A percentile compares a stretch with the other conserved stretches of the same genome.
Conservation (phyloP, 805 yeast genomes). For the Barnettozyma populi region DNA sequence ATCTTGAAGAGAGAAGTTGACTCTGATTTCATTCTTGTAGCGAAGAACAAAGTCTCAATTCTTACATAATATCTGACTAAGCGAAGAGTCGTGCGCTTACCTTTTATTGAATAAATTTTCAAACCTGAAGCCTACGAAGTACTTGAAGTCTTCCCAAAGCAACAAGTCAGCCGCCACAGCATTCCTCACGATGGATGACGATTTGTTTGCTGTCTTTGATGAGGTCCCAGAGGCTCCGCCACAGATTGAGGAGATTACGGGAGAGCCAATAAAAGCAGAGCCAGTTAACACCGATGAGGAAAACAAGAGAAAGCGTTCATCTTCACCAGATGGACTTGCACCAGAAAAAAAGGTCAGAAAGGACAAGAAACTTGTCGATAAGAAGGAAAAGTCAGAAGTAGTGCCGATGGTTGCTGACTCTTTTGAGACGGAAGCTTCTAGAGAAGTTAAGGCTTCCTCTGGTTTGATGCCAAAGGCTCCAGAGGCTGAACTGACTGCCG, state of each 20-base stretch:
- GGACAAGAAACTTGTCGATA: slow-evolving; percentile 28
- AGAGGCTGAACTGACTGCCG: slow-evolving; percentile 25
- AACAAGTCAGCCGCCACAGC: not conserved
- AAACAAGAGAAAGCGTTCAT: slow-evolving; percentile 21
- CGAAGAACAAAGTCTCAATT: too few relatives aligned
- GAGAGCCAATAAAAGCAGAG: not conserved
- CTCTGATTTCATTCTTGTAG: too few relatives aligned
- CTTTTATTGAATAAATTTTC: not conserved
- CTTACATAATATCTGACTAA: too few relatives aligned
- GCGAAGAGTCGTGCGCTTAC: slow-evolving; percentile 9
- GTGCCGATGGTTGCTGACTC: slow-evolving; percentile 80
- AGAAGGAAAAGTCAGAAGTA: slow-evolving; percentile 40
- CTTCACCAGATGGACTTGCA: slow-evolving; percentile 14
- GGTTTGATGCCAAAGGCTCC: slow-evolving; percentile 51
- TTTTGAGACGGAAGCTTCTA: slow-evolving; percentile 81
- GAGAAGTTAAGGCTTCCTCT: slow-evolving; percentile 80
- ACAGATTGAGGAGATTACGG: slow-evolving; percentile 10
- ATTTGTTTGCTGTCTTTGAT: slow-evolving; percentile 56
- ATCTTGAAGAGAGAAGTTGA: too few relatives aligned
- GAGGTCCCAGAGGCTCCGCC: slow-evolving; percentile 42
- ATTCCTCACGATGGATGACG: slow-evolving; percentile 33
- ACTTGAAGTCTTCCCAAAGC: too few relatives aligned
- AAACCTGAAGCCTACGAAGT: not conserved
- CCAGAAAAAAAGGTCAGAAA: slow-evolving; percentile 20
- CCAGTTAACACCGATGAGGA: slow-evolving; percentile 8